phyloP scores from a whole-genome alignment of 441 rosid genomes.

The Pelargonium citronellum region DNA sequence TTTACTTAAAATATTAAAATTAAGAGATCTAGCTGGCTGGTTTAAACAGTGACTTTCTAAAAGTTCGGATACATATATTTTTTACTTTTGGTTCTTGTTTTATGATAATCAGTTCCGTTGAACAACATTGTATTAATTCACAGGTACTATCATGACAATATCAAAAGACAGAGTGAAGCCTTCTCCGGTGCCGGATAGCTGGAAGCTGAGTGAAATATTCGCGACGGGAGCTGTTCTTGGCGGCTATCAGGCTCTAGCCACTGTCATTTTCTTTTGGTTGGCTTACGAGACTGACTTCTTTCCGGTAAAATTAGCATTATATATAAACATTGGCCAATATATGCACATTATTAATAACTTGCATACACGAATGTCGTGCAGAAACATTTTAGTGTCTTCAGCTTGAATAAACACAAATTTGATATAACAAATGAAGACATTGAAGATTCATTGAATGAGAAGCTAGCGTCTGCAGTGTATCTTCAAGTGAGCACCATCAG shows the following conservation, averaged over 20 bases:
- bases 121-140: not conserved
- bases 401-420: slow-evolving; percentile 27
- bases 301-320: slow-evolving; percentile 36
- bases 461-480: slow-evolving; percentile 78
- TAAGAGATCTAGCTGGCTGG: no score
- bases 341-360: no score
- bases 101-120: not conserved
- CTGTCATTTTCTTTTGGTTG: slow-evolving; percentile 69
- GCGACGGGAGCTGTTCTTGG: slow-evolving; percentile 78
- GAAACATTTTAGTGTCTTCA: slow-evolving; percentile 54
- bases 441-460: slow-evolving; percentile 15
- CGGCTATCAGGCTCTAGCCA: slow-evolving; percentile 63
- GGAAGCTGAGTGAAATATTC: slow-evolving; percentile 88
- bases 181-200: slow-evolving; percentile 80
- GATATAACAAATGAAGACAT: not conserved
- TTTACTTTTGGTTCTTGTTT: no score
- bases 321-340: no score
- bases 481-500: slow-evolving; percentile 96
- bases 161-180: slow-evolving; percentile 88
- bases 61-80: no score
- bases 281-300: slow-evolving; percentile 50
- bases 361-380: slow-evolving; percentile 19
- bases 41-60: no score
- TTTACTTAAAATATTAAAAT: no score
- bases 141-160: slow-evolving; percentile 94